Evolutionary conservation across 2,329 filamentous ascomycete genomes (phyloP).

Genomic region (Sporothrix inflata): DNA sequence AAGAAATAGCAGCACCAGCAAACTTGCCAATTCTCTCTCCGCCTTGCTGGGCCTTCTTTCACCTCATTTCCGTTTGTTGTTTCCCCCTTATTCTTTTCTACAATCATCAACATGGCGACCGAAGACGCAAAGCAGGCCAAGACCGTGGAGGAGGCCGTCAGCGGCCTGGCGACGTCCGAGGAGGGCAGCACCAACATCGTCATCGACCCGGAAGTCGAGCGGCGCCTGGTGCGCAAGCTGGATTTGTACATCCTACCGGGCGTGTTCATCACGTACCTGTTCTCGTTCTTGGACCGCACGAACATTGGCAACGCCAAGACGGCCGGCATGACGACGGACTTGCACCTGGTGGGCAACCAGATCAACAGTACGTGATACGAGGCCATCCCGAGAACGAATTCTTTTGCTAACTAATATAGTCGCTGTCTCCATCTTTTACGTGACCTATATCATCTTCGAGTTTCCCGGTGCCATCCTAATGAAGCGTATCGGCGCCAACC

Average conservation of each 20-base stretch:
- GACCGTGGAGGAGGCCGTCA: constrained; percentile 19
- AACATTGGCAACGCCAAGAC: constrained; percentile 30
- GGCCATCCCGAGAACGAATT: background rate
- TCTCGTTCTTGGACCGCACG: constrained; percentile 30
- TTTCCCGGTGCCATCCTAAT: background rate
- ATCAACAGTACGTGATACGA: background rate
- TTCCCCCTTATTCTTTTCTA: background rate
- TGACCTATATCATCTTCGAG: background rate
- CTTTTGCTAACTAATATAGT: background rate
- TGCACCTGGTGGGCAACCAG: background rate
- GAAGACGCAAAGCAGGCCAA: constrained; percentile 2
- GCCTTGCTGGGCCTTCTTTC: background rate
- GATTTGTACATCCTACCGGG: constrained; percentile 19
- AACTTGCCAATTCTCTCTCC: background rate
- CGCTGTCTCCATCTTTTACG: background rate
- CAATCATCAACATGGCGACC: background rate
- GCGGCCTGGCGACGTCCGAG: constrained; percentile 12
- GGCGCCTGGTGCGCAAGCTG: constrained; percentile 28
- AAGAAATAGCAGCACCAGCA: background rate
- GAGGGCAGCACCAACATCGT: constrained; percentile 14
- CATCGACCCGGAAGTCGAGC: constrained; percentile 27
- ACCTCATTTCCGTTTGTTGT: background rate
- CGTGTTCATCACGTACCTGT: constrained; percentile 18
- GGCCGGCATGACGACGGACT: constrained; percentile 25
- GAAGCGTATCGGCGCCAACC: background rate